phyloP scores from a whole-genome alignment of 352 stramenopile species.

The Pythium chondricola region DNA sequence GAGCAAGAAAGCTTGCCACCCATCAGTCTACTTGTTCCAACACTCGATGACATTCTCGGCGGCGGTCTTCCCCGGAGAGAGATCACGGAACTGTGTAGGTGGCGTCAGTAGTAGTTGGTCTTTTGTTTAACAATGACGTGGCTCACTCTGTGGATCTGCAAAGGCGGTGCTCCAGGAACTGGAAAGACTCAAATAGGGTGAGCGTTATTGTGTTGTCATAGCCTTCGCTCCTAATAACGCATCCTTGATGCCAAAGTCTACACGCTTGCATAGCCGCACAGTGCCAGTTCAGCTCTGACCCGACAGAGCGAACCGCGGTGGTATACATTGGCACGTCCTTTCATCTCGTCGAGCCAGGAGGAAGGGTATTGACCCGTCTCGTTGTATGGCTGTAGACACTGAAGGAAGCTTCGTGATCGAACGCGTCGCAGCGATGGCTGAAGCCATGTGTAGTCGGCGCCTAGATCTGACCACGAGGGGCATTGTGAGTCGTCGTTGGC shows the following conservation, averaged over 20 bases:
- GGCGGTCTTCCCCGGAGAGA: slow-evolving; percentile 62
- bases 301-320: slow-evolving; percentile 11
- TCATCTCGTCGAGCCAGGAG: too few relatives aligned
- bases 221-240: neutral
- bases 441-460: slow-evolving; percentile 42
- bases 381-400: too few relatives aligned
- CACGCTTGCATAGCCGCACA: slow-evolving; percentile 64
- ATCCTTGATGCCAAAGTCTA: slow-evolving; percentile 51
- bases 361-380: too few relatives aligned
- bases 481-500: neutral
- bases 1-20: slow-evolving; percentile 3
- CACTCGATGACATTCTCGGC: slow-evolving; percentile 52
- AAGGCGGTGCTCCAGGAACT: slow-evolving; percentile 57
- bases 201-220: neutral
- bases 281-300: slow-evolving; percentile 15
- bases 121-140: neutral
- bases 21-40: slow-evolving; percentile 37
- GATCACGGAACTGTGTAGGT: slow-evolving; percentile 73
- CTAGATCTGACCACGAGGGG: slow-evolving; percentile 44
- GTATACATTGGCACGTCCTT: slow-evolving; percentile 63
- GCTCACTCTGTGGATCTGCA: slow-evolving; percentile 2
- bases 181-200: slow-evolving; percentile 79
- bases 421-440: slow-evolving; percentile 80
- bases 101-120: too few relatives aligned
- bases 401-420: slow-evolving; percentile 92